Base-by-base conservation (phyloP, 1,284 basidiomycete species). In the Austroboletus novae-zelandiae region DNA sequence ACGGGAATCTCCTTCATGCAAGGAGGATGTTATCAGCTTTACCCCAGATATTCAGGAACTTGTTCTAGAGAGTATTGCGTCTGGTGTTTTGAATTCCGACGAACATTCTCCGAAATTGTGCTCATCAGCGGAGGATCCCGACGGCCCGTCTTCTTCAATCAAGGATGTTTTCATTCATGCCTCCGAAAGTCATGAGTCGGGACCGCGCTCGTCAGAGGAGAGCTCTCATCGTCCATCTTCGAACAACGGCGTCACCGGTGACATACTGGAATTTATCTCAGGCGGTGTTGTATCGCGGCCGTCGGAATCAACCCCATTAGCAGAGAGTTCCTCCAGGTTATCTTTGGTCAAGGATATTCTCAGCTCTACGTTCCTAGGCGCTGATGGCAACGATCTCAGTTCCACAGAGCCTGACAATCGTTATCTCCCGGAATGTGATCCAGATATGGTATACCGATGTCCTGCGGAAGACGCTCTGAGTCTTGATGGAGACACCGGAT, bases 401-500 rank as follows among this genome's bases (percentile, higher is more conserved):
- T 37, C 40, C 14, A 7, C 20, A 29, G 35, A 39, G 18, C 30
- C 25, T 9, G 15, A 11, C 20, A 30, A 34, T 4, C 29, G 15
- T 45, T 11, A 5, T 37, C 15, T 14, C 40, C 10, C 31, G 8
- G 49, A 42, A 43, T n/a, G 9, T 9, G 15, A 7, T 31, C 20
- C 29, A 30, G 32, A 11, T 14, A 40, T 42, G 32, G 37, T n/a
- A 25, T 20, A 14, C 9, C 35, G 41, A 35, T 47, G 29, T n/a
- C 18, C 8, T 29, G 32, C 23, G 6, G 56, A 48, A 9, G 23
- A 45, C 8, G 17, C 23, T 23, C 17, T 36, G 14, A 31, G 27
- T 11, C 47, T 29, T 6, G 47, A 53, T 17, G 48, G 48, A 51
- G 29, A 20, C 20, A 13, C 42, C 2, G 45, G 25, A 30, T 36